phyloP scores from a whole-genome alignment of 148 eudicot genomes.

The Rhododendron mucronatum region DNA sequence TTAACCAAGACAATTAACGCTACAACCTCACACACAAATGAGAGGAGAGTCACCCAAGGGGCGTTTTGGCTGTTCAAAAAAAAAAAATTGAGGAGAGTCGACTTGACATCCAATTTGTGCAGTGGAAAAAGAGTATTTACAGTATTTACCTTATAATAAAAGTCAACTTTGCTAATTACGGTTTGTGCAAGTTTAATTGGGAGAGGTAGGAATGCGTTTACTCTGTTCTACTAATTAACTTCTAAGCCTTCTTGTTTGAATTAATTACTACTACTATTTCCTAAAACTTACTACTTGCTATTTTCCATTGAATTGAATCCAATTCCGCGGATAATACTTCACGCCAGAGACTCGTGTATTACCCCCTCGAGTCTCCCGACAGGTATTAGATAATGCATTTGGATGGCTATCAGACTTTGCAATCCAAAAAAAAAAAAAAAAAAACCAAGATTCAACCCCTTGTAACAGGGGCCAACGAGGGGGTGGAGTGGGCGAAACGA shows the following conservation, averaged over 20 bases:
- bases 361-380: background rate
- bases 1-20: too few relatives aligned
- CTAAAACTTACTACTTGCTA: background rate
- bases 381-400: background rate
- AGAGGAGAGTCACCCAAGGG: too few relatives aligned
- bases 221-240: background rate
- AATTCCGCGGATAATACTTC: background rate
- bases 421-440: too few relatives aligned
- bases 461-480: too few relatives aligned
- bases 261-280: background rate
- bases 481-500: too few relatives aligned
- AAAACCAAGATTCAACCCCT: too few relatives aligned
- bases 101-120: background rate
- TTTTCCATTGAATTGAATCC: background rate
- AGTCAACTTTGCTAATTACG: background rate
- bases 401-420: background rate
- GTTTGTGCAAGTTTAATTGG: background rate
- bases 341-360: background rate
- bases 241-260: background rate
- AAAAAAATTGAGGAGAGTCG: too few relatives aligned
- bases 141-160: background rate
- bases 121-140: background rate
- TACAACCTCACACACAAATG: too few relatives aligned
- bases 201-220: conserved; percentile 2
- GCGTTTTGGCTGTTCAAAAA: too few relatives aligned